A percentile compares a stretch with the other conserved stretches of the same genome.
Conservation (phyloP, 2,329 filamentous ascomycete genomes). For the Verticillium longisporum region DNA sequence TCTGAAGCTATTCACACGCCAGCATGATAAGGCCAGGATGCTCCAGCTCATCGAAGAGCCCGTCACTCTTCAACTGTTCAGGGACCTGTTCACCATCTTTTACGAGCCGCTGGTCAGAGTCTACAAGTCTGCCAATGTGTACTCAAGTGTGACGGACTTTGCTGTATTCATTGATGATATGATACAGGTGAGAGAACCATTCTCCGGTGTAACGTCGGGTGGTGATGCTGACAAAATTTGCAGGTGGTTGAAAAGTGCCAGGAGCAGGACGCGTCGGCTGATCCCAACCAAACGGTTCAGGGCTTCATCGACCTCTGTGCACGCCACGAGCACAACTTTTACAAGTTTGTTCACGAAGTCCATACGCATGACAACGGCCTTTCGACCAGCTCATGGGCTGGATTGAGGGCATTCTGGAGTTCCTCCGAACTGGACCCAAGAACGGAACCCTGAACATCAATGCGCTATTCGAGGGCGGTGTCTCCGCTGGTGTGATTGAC, state of each 20-base stretch:
- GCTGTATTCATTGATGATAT: constrained; percentile 88
- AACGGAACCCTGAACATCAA: constrained; percentile 92
- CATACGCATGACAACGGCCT: constrained; percentile 95
- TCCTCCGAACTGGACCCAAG: constrained; percentile 77
- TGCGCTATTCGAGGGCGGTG: constrained; percentile 76
- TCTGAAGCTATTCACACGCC: constrained; percentile 82
- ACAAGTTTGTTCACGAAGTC: constrained; percentile 98
- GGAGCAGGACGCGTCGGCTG: constrained; percentile 77
- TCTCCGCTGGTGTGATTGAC: constrained; percentile 61
- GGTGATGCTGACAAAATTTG: background rate
- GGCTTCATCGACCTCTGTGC: constrained; percentile 96
- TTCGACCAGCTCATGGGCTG: constrained; percentile 96
- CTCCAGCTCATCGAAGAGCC: constrained; percentile 90
- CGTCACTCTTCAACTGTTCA: constrained; percentile 92
- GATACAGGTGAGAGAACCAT: constrained; percentile 46
- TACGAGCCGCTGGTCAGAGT: constrained; percentile 95
- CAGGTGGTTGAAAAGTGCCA: constrained; percentile 55
- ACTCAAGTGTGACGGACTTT: constrained; percentile 95
- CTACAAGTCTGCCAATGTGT: constrained; percentile 98
- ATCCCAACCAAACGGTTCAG: constrained; percentile 97
- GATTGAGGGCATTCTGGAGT: constrained; percentile 93
- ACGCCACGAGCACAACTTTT: constrained; percentile 92
- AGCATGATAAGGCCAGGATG: constrained; percentile 98
- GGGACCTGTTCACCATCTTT: constrained; percentile 96
- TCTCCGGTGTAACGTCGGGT: background rate